A percentile compares a stretch with the other conserved stretches of the same genome.
Evolutionary conservation across 148 eudicot species (phyloP).

Genomic region (Arctostaphylos glauca): DNA sequence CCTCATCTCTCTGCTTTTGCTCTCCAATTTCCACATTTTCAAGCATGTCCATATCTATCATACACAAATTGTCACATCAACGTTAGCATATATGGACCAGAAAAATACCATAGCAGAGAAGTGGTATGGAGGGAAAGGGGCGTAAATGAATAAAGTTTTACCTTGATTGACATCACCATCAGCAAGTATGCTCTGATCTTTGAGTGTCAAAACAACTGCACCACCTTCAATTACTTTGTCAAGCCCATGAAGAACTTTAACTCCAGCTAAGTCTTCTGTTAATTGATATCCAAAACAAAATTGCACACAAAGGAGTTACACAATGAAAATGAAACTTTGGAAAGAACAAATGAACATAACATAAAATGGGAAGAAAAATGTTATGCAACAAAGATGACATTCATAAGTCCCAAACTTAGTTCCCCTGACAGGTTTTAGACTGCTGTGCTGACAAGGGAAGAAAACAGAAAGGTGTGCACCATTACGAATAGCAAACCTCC

Average conservation of each 20-base stretch:
- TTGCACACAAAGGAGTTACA: background rate
- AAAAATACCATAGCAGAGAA: constrained; percentile 17
- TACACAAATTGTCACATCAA: constrained; percentile 37
- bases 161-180: constrained; percentile 88
- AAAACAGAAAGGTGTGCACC: background rate
- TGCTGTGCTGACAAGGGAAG: background rate
- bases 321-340: background rate
- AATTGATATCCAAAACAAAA: constrained; percentile 12
- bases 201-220: constrained; percentile 92
- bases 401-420: constrained; percentile 2
- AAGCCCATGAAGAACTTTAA: constrained; percentile 92
- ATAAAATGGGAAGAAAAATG: background rate
- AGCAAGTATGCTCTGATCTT: constrained; percentile 94
- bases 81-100: constrained; percentile 35
- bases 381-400: background rate
- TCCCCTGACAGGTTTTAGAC: background rate
- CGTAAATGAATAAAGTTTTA: constrained; percentile 12
- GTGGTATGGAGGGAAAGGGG: background rate
- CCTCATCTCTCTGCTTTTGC: constrained; percentile 88
- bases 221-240: constrained; percentile 98
- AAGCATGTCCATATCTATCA: constrained; percentile 84
- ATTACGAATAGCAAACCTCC: too few species aligned
- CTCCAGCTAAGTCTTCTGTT: constrained; percentile 70
- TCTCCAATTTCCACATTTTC: constrained; percentile 98
- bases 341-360: background rate